Evolutionary conservation across 768 basidiomycete genomes (phyloP), one percentile per base, ranked within the genome.

Genomic region (Cystobasidium ongulense): DNA sequence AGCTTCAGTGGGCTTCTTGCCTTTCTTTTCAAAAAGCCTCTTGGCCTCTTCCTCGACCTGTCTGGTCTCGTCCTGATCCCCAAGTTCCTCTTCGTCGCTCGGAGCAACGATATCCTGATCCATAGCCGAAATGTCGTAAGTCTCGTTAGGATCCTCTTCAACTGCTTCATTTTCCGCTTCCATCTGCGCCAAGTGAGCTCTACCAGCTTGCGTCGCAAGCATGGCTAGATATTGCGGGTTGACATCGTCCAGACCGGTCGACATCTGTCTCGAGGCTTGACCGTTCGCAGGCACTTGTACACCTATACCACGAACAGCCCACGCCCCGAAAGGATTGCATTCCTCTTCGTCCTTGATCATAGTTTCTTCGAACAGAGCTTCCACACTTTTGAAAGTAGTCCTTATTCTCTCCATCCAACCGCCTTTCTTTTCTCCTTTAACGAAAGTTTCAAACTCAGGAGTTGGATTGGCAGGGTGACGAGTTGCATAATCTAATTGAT

Each of bases 311-410:
- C 62, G 63, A 29, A 78, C 75, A 3, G 75, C 78, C 78, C 78
- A 79, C 0, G 73, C 75, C 21, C 75, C 74, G 59, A 74, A 79
- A n/a, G 67, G 63, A 67, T 79, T 75, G 11, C 33, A 75, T 11
- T 25, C 38, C n/a, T 59, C 41, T 70, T 78, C 74, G 46, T 79
- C 79, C 50, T 70, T 21, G 39, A 43, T 29, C 63, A 76, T 63
- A 7, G 75, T 75, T 21, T 73, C 74, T 57, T 63, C 27, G 39
- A 65, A 77, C 39, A 77, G 39, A 1, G 77, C 74, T 25, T 94
- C 90, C 29, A 90, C 84, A 76, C 92, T 94, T 81, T 96, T 89
- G 78, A 96, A 97, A 0, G 89, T 87, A 7, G 92, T 89, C 87
- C 90, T 89, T 33, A 90, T 86, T 84, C 86, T 88, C 75, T 83